A percentile compares a stretch with the other conserved stretches of the same genome.
Conservation (phyloP, 495 filamentous ascomycete genomes). For the Choiromyces venosus region DNA sequence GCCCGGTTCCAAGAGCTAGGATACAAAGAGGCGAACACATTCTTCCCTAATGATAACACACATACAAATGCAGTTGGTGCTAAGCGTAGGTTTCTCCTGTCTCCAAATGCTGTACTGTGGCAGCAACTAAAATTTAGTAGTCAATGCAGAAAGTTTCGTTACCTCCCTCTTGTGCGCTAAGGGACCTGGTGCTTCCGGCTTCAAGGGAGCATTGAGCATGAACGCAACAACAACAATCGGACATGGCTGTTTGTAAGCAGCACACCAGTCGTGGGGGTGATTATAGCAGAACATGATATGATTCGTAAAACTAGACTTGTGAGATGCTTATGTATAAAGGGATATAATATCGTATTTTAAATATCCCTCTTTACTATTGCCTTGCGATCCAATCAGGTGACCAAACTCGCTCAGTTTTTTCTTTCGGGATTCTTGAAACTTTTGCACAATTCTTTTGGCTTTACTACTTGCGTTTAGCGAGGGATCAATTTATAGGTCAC, state of each 20-base stretch:
- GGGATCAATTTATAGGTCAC: too few relatives aligned
- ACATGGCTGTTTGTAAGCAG: neutral
- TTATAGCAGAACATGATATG: neutral
- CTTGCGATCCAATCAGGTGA: too few relatives aligned
- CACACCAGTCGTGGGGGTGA: neutral
- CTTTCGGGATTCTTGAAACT: too few relatives aligned
- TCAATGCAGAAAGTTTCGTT: conserved; percentile 34
- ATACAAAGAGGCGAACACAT: conserved; percentile 1
- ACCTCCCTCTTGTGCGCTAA: conserved; percentile 20
- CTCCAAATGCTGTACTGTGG: neutral
- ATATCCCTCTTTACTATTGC: too few relatives aligned
- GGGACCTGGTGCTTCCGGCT: neutral
- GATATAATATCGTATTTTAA: neutral
- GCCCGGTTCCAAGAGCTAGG: conserved; percentile 24
- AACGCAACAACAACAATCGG: neutral
- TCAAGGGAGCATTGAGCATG: neutral
- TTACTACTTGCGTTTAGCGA: too few relatives aligned
- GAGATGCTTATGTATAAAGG: neutral
- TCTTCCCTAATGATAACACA: conserved; percentile 32
- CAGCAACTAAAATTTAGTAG: conserved; percentile 6
- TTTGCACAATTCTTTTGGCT: too few relatives aligned
- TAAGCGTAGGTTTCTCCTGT: conserved; percentile 9
- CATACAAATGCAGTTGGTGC: conserved; percentile 31
- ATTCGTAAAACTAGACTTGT: neutral
- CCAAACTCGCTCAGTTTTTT: too few relatives aligned